Percentiles rank a stretch among this genome's conserved stretches.
Conservation (phyloP, 176 grass and related monocot species). For the Elaeis guineensis region DNA sequence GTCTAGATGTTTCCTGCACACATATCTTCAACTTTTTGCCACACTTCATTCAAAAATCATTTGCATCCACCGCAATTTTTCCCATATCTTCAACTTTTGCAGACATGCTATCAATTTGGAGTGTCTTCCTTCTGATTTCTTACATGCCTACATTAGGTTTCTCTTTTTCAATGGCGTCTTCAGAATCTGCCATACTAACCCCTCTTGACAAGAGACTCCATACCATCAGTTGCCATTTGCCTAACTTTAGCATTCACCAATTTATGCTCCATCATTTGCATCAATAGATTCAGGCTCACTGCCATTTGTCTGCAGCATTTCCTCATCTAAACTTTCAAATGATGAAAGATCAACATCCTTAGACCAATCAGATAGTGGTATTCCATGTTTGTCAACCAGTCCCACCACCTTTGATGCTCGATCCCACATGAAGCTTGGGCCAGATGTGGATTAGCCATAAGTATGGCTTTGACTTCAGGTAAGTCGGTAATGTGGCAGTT, state of each 20-base stretch:
- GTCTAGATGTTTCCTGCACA: constrained; percentile 67
- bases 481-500: constrained; percentile 63
- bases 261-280: constrained; percentile 22
- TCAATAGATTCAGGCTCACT: constrained; percentile 4
- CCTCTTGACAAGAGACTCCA: constrained; percentile 70
- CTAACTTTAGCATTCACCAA: constrained; percentile 60
- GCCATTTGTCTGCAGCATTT: background rate
- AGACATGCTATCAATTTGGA: constrained; percentile 71
- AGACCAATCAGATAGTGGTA: constrained; percentile 50
- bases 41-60: constrained; percentile 76
- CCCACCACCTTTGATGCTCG: constrained; percentile 51
- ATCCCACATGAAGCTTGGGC: constrained; percentile 55
- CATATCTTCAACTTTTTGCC: constrained; percentile 82
- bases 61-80: constrained; percentile 58
- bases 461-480: constrained; percentile 76
- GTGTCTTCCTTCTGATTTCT: constrained; percentile 65
- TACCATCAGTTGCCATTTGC: constrained; percentile 40
- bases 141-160: constrained; percentile 69
- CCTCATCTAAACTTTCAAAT: constrained; percentile 8
- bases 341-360: constrained; percentile 22
- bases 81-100: constrained; percentile 87
- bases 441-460: constrained; percentile 63
- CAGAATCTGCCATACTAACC: constrained; percentile 62
- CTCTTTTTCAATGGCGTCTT: constrained; percentile 53
- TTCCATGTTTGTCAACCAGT: constrained; percentile 49